These are phyloP conservation scores for Syzygium oleosum DNA, from an alignment of 345 rosid species.

Conservation along the genomic window DNA sequence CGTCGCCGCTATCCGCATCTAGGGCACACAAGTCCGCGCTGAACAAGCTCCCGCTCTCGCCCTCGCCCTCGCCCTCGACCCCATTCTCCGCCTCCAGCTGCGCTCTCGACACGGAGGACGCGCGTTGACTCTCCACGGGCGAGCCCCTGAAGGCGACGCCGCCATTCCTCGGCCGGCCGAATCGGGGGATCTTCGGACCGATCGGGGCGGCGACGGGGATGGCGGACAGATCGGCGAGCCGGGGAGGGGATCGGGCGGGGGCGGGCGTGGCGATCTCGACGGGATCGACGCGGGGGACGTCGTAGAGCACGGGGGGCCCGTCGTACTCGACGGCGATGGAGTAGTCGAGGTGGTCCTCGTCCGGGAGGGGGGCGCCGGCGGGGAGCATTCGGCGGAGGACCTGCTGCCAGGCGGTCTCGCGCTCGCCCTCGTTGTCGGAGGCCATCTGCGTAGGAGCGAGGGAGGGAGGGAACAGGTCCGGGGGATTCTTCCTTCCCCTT, in stretches of 20 bases:
- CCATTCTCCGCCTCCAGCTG: not conserved
- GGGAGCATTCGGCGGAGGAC: conserved; percentile 27
- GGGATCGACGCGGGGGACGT: conserved; percentile 43
- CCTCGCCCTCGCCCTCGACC: not conserved
- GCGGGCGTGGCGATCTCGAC: conserved; percentile 13
- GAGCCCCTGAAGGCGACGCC: not conserved
- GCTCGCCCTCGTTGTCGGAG: conserved; percentile 3
- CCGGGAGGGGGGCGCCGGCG: conserved; percentile 29
- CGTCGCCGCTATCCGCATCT: not conserved
- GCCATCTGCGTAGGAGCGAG: not conserved
- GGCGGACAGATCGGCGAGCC: not conserved
- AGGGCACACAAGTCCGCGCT: not conserved
- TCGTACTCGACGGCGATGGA: conserved; percentile 51
- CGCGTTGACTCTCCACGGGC: conserved; percentile 6
- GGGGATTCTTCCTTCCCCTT: not conserved
- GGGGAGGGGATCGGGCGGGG: conserved; percentile 9
- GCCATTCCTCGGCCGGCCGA: conserved; percentile 12
- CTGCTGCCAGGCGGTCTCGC: conserved; percentile 20
- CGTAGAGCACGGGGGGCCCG: conserved; percentile 45
- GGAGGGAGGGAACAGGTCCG: not conserved
- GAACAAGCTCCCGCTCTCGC: conserved; percentile 1
- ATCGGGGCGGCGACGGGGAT: conserved; percentile 23
- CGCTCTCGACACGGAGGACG: conserved; percentile 5
- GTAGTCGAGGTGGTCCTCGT: conserved; percentile 44
- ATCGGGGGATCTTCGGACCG: conserved; percentile 8